Conservation (phyloP, 768 basidiomycete species). For the Leucosporidium creatinivorum region DNA sequence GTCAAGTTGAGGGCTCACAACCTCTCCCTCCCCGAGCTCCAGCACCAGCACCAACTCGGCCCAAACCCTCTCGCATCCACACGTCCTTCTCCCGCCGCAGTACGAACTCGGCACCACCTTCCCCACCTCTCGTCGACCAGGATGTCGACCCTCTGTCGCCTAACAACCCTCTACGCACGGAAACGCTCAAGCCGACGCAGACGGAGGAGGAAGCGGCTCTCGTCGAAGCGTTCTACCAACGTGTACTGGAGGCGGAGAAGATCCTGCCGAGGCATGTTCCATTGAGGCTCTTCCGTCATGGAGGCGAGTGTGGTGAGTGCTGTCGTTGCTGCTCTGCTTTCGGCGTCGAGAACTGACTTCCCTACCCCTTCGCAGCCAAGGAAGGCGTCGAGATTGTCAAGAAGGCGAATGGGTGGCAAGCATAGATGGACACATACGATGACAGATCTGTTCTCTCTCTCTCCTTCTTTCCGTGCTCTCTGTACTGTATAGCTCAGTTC, state of each 20-base stretch:
- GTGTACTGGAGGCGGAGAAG: conserved; percentile 14
- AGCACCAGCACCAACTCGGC: neutral
- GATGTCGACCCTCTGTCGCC: conserved; percentile 33
- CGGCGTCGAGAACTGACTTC: too few species aligned
- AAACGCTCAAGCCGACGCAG: neutral
- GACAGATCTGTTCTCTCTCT: too few species aligned
- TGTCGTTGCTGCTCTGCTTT: too few species aligned
- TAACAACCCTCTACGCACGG: conserved; percentile 33
- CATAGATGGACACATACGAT: too few species aligned
- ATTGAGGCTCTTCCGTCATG: conserved; percentile 25
- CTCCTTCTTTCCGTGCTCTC: too few species aligned
- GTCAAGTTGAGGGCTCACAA: conserved; percentile 7
- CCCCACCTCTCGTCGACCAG: conserved; percentile 7
- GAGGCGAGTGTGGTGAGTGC: conserved; percentile 11
- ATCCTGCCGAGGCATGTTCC: conserved; percentile 7
- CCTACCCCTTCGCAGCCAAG: too few species aligned
- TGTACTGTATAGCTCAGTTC: too few species aligned
- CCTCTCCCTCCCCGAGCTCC: neutral
- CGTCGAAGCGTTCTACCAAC: conserved; percentile 20
- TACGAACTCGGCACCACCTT: neutral
- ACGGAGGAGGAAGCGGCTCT: conserved; percentile 2
- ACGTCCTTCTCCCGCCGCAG: neutral
- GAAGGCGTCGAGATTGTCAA: conserved; percentile 10
- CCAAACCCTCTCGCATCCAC: neutral
- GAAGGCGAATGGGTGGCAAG: neutral